Evolutionary conservation across 345 rosid genomes (phyloP).

Genomic region (Orychophragmus violaceus): DNA sequence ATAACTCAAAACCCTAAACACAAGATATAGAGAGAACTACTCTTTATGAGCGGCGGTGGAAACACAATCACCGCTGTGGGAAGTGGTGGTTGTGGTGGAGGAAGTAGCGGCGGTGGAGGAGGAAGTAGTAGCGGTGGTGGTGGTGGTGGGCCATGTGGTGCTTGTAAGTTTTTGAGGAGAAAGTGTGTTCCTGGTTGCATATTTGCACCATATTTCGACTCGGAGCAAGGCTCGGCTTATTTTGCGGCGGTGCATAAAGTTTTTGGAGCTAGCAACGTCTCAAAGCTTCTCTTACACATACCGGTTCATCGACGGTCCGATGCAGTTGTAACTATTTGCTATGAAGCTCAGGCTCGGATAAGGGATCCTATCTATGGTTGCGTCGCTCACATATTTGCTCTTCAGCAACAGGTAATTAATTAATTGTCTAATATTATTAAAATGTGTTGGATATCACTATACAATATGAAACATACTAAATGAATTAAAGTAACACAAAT

Average conservation of each 20-base stretch:
- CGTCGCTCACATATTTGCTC: slow-evolving; percentile 77
- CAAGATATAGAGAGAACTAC: not conserved
- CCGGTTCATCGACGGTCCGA: slow-evolving; percentile 63
- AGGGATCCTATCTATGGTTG: slow-evolving; percentile 82
- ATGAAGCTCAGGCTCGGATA: slow-evolving; percentile 72
- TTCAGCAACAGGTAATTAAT: slow-evolving; percentile 63
- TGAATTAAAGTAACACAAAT: not conserved
- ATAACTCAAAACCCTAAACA: not conserved
- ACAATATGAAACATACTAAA: slow-evolving; percentile 10
- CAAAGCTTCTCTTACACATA: slow-evolving; percentile 64
- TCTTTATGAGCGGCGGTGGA: slow-evolving; percentile 46
- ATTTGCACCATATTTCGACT: slow-evolving; percentile 77
- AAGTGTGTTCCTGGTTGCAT: slow-evolving; percentile 80
- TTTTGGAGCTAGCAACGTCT: slow-evolving; percentile 91
- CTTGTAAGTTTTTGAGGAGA: slow-evolving; percentile 80
- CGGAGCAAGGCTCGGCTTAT: slow-evolving; percentile 82
- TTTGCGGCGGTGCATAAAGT: slow-evolving; percentile 86
- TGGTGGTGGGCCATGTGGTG: slow-evolving; percentile 70
- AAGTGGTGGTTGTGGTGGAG: slow-evolving; percentile 26
- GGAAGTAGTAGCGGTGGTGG: slow-evolving; percentile 29
- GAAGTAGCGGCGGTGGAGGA: slow-evolving; percentile 14
- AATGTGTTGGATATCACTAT: slow-evolving; percentile 19
- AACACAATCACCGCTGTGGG: slow-evolving; percentile 43
- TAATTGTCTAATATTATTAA: not conserved
- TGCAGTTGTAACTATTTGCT: slow-evolving; percentile 72